These are phyloP conservation scores for Abortiporus biennis DNA, from an alignment of 1,284 basidiomycete species.

Conservation along the genomic window DNA sequence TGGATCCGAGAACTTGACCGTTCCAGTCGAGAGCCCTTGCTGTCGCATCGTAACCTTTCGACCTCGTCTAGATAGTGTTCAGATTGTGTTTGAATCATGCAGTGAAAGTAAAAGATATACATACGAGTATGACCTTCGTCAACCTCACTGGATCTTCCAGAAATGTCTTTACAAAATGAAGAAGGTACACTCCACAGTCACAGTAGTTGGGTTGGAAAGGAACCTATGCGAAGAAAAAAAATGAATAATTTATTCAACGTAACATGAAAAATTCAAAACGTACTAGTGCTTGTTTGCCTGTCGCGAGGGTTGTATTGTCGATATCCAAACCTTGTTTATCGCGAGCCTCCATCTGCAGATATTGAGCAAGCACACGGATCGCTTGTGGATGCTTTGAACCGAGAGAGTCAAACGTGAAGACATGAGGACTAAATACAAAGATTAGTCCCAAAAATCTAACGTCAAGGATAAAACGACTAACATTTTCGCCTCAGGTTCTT, in stretches of 20 bases:
- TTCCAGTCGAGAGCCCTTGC: too few relatives aligned
- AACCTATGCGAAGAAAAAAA: slow-evolving; percentile 38
- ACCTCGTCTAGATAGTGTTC: too few relatives aligned
- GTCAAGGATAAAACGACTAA: too few relatives aligned
- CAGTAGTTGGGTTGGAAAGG: slow-evolving; percentile 80
- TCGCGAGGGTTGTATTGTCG: slow-evolving; percentile 34
- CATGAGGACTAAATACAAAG: slow-evolving; percentile 63
- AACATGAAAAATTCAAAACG: slow-evolving; percentile 11
- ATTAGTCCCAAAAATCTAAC: too few relatives aligned
- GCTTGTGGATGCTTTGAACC: slow-evolving; percentile 64
- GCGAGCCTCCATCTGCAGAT: slow-evolving; percentile 74
- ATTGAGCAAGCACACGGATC: slow-evolving; percentile 54
- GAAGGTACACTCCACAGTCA: slow-evolving; percentile 80
- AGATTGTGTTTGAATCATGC: too few relatives aligned
- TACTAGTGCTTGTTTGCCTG: slow-evolving; percentile 44
- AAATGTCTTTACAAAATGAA: slow-evolving; percentile 77
- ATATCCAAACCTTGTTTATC: slow-evolving; percentile 58
- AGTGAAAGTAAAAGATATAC: too few relatives aligned
- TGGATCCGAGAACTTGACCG: slow-evolving; percentile 25
- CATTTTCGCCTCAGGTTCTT: slow-evolving; percentile 15
- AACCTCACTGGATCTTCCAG: slow-evolving; percentile 43
- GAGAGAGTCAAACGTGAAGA: slow-evolving; percentile 88
- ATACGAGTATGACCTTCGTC: too few relatives aligned
- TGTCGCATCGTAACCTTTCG: too few relatives aligned
- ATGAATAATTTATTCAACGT: slow-evolving; percentile 3